Base-by-base conservation (phyloP, 2,329 filamentous ascomycete species). In the Daldinia sp. region DNA sequence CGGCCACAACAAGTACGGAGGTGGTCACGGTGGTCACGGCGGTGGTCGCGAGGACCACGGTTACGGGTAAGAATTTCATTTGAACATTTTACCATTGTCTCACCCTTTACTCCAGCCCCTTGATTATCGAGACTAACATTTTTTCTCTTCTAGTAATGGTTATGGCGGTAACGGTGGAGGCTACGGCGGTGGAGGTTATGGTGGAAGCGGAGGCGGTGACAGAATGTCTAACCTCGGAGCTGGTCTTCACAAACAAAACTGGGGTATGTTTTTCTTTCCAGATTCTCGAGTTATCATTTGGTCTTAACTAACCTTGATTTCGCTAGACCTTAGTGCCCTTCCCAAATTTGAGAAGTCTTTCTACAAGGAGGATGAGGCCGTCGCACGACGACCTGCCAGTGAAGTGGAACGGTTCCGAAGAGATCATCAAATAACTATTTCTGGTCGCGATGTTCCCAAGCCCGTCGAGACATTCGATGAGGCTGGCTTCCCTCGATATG, bases 291-390 rank as follows among this genome's bases (percentile, higher is more conserved):
- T 51, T 58, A 54, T 51, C 56, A 55, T 55, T 23, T 59, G 30
- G 41, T 42, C 30, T 39, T 48, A 70, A 64, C 56, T 71, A 46
- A 63, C 63, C n/a, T 67, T 48, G 69, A 64, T 75, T 79, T 76
- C 79, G 65, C 20, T 73, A 96, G 96, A 99, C 79, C 76, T 96
- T 60, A 85, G 81, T 77, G 81, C 90, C 6, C 79, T 99, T 51
- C 95, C 96, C 76, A 98, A 98, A 83, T 99, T 99, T 84, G 96
- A 99, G 81, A 99, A 99, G 84, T 94, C 93, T 7, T 99, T 99
- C 85, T 99, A 99, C 89, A 97, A 98, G 86, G 96, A 98, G 83
- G 90, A 96, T 79, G 87, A 91, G 35, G 89, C 89, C 67, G 95
- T 99, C 68, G 82, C 89, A 69, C 85, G 82, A 76, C 93, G 96